A percentile compares a stretch with the other conserved stretches of the same genome.
Evolutionary conservation across 2,329 filamentous ascomycete genomes (phyloP).

Genomic region (Colletotrichum godetiae): DNA sequence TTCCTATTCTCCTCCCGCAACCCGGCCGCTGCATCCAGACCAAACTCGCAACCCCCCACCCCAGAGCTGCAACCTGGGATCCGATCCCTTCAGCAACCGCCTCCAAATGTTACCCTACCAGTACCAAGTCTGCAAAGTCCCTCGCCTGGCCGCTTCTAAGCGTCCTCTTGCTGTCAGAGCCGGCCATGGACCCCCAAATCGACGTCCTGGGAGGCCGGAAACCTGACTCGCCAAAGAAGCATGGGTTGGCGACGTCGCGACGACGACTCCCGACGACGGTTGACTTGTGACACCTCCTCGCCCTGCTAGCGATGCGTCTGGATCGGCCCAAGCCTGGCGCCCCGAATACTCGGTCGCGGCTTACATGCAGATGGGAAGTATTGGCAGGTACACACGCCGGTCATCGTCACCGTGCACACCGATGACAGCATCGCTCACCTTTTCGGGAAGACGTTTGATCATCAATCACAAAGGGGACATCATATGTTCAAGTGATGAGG

Average conservation of each 20-base stretch:
- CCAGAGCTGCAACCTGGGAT: slow-evolving; percentile 27
- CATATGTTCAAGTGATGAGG: not conserved
- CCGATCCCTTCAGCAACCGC: slow-evolving; percentile 33
- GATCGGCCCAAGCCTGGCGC: not conserved
- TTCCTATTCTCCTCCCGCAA: slow-evolving; percentile 18
- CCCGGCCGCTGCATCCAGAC: slow-evolving; percentile 13
- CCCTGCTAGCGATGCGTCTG: slow-evolving; percentile 12
- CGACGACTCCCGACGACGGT: not conserved
- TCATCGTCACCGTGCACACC: slow-evolving; percentile 29
- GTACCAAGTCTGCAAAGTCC: not conserved
- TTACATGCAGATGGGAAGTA: slow-evolving; percentile 21
- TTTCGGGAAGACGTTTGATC: not conserved
- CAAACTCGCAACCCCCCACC: slow-evolving; percentile 4
- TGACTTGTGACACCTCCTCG: slow-evolving; percentile 22
- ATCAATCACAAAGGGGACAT: not conserved
- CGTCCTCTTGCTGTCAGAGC: not conserved
- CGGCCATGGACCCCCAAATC: slow-evolving; percentile 6
- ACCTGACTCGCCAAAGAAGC: slow-evolving; percentile 27
- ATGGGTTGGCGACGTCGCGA: not conserved
- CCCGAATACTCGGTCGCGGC: slow-evolving; percentile 31
- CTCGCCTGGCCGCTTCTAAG: slow-evolving; percentile 24
- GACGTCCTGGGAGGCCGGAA: not conserved
- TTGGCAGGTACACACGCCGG: slow-evolving; percentile 21
- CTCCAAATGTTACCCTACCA: slow-evolving; percentile 17
- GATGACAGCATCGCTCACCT: slow-evolving; percentile 31